Base-by-base conservation (phyloP, 2,329 filamentous ascomycete species). In the Exophiala calicioides region DNA sequence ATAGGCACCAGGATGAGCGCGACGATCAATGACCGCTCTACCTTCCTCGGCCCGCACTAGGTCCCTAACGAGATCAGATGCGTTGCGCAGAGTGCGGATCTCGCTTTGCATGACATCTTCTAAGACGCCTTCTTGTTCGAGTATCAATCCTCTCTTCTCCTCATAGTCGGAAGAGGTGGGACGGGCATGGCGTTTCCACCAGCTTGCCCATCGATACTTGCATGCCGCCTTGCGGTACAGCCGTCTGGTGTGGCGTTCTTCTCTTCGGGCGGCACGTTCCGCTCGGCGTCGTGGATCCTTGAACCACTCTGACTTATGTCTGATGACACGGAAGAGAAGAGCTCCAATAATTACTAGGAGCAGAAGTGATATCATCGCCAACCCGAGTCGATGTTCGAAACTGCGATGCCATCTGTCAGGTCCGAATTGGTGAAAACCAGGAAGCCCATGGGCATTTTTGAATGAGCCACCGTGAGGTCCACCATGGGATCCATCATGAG, bases 211-310 rank as follows among this genome's bases (percentile, higher is more conserved):
- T 30, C 71, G 68, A 35, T 77, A 74, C 21, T 72, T 65, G 16
- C 75, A 70, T 15, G 78, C 78, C 21, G 78, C 77, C 23, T 72
- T 68, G 32, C 71, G 72, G 56, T 81, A 82, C 5, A 74, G 69
- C 9, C 72, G 68, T 8, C 68, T 74, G 20, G 72, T 75, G 21
- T 70, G 66, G 39, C 77, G 70, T 61, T 81, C 77, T 64, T 82
- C 78, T 10, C 70, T 70, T 32, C 72, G 67, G 12, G 78, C 76
- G 6, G 75, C 70, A 19, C 76, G 69, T 47, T 81, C 78, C 9
- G 72, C 74, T 47, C 73, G 71, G 21, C 68, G 71, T 23, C 76
- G 72, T 18, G 71, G 68, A 40, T 73, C 73, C 55, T 72, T 70
- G 50, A 71, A 79, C 52, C 73, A 73, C 13, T 54, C 53, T 15